A percentile compares a stretch with the other conserved stretches of the same genome.
phyloP scores from a whole-genome alignment of 1,284 basidiomycete genomes.

The Ganoderma lucidum region DNA sequence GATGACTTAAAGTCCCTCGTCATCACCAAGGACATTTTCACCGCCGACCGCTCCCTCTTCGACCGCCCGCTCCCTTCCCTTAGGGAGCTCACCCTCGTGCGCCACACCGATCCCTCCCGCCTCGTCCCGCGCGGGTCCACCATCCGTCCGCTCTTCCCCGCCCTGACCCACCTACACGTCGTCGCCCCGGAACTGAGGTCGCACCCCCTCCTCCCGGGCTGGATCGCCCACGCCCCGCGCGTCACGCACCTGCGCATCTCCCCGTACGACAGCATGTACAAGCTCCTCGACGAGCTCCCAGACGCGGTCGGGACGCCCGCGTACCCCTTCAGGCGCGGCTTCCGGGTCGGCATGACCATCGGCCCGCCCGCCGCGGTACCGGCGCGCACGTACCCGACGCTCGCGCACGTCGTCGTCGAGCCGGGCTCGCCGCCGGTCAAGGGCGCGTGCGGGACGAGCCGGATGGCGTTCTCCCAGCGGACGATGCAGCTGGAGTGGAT shows the following conservation, averaged over 20 bases:
- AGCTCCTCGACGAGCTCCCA: neutral
- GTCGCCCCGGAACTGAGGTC: neutral
- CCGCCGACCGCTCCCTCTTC: neutral
- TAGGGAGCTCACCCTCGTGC: constrained; percentile 15
- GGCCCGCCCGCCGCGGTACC: neutral
- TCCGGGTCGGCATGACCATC: neutral
- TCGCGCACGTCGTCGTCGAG: constrained; percentile 8
- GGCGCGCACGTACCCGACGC: constrained; percentile 6
- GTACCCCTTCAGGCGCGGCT: neutral
- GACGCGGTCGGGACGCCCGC: neutral
- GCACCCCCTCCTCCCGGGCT: neutral
- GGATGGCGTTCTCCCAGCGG: neutral
- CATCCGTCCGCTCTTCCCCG: constrained; percentile 13
- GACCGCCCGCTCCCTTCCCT: constrained; percentile 14
- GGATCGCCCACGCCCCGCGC: constrained; percentile 14
- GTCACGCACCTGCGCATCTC: constrained; percentile 17
- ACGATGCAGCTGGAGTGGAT: neutral
- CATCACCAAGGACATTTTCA: neutral
- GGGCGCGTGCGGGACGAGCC: neutral
- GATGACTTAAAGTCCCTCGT: constrained; percentile 12
- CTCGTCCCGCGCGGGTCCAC: neutral
- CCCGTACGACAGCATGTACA: neutral
- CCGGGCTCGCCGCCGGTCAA: neutral
- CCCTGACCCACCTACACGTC: constrained; percentile 19
- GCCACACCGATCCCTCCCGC: neutral